Evolutionary conservation across 805 yeast genomes (phyloP).

Genomic region (Nematodospora valgi): DNA sequence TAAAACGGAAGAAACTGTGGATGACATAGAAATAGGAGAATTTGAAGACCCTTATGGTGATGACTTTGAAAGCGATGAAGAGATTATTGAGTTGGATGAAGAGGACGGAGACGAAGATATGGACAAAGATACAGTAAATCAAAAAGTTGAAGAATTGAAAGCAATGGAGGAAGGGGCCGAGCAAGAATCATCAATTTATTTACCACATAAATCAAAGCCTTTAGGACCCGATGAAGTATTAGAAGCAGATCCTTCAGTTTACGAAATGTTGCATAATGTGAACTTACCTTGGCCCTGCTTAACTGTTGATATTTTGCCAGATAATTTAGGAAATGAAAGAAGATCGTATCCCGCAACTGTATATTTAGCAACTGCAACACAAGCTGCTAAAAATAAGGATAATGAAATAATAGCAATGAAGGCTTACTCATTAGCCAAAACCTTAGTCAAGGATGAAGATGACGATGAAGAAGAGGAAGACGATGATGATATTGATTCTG

Average conservation of each 20-base stretch:
- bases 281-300: conserved; percentile 97
- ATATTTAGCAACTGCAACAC: conserved; percentile 88
- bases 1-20: conserved; percentile 18
- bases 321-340: conserved; percentile 81
- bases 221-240: conserved; percentile 93
- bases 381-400: conserved; percentile 82
- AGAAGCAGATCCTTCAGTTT: conserved; percentile 94
- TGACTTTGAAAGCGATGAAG: conserved; percentile 90
- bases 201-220: conserved; percentile 87
- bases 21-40: conserved; percentile 68
- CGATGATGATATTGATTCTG: conserved; percentile 58
- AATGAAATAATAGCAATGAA: conserved; percentile 86
- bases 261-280: conserved; percentile 93
- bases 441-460: conserved; percentile 80
- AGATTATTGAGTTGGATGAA: conserved; percentile 75
- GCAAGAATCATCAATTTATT: conserved; percentile 53
- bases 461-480: conserved; percentile 73
- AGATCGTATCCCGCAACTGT: conserved; percentile 85
- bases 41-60: conserved; percentile 89
- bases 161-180: conserved; percentile 34
- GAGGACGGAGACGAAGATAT: conserved; percentile 38
- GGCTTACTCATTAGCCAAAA: conserved; percentile 75
- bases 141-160: conserved; percentile 34
- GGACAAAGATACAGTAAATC: conserved; percentile 23
- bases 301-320: conserved; percentile 87